Percentiles rank a stretch among this genome's conserved stretches.
phyloP scores from a whole-genome alignment of 1,284 basidiomycete species.

The Marasmius fiardii region DNA sequence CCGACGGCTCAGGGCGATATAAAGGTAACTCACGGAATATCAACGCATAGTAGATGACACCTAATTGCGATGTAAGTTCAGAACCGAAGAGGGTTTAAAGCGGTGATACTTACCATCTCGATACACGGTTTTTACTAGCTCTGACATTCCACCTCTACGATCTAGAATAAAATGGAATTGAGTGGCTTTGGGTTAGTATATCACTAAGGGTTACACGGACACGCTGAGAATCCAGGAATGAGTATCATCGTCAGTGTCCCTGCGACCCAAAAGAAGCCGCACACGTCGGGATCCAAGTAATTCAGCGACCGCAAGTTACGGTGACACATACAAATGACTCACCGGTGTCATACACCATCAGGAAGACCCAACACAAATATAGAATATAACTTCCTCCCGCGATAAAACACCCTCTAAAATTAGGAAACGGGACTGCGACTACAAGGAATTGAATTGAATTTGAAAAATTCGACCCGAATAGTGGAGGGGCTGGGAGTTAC shows the following conservation, averaged over 20 bases:
- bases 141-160: neutral
- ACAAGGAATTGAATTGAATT: neutral
- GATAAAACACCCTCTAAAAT: neutral
- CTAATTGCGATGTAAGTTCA: neutral
- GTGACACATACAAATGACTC: neutral
- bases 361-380: neutral
- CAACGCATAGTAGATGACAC: neutral
- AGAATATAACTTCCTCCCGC: neutral
- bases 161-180: neutral
- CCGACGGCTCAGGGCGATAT: neutral
- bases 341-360: conserved; percentile 1
- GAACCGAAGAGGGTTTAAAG: neutral
- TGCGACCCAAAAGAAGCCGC: neutral
- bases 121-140: neutral
- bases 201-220: neutral
- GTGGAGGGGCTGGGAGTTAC: neutral
- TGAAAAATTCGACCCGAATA: neutral
- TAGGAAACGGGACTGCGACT: neutral
- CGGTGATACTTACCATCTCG: neutral
- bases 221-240: neutral
- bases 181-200: neutral
- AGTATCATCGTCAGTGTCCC: neutral
- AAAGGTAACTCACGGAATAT: neutral
- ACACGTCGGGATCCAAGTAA: too few species aligned
- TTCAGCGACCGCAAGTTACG: too few species aligned